Base-by-base conservation (phyloP, 768 basidiomycete genomes). In the Tylopilus vinaceipallidus region DNA sequence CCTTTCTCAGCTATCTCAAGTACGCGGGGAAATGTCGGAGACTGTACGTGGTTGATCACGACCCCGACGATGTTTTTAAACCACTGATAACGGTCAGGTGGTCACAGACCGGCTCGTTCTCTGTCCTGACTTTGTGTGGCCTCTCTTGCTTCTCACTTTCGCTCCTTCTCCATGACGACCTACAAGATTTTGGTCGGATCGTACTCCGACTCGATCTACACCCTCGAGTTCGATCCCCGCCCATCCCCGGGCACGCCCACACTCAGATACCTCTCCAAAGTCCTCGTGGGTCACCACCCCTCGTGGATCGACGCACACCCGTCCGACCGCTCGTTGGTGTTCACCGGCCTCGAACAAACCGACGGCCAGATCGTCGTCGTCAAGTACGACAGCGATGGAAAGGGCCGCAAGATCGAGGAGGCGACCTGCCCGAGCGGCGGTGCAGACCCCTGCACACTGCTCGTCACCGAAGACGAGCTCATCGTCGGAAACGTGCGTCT, bases 261-360 rank as follows among this genome's bases (percentile, higher is more conserved):
- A 20, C 67, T 91, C 48, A 70, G 69, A 11, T 62, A 79, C 27
- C 58, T 70, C 12, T 76, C 80, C 4, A 54, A 73, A 14, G 58
- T 80, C 43, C 61, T 65, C 9, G 79, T 82, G 30, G 85, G 86
- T 23, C 67, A 75, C 55, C 80, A 81, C 58, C 86, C 90, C 1
- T 89, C 88, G 6, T 93, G 91, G 91, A 75, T 94, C 53, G 77
- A 83, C 11, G 68, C 72, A 7, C 78, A 86, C 59, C 82, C 83
- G 0, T 65, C 61, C 0, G 78, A 85, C 52, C 72, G 68, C 37
- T 77, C 80, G 3, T 57, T 91, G 23, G 71, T 89, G 27, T 84
- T 84, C 58, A 71, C 88, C 11, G 83, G 77, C 0, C 72, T 91
- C 17, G 85, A 91, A 57, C 79, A 84, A 51, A 55, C 73, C 0